These are phyloP conservation scores for Scenedesmus sp. DNA, from an alignment of 163 green algal genomes.

Conservation along the genomic window DNA sequence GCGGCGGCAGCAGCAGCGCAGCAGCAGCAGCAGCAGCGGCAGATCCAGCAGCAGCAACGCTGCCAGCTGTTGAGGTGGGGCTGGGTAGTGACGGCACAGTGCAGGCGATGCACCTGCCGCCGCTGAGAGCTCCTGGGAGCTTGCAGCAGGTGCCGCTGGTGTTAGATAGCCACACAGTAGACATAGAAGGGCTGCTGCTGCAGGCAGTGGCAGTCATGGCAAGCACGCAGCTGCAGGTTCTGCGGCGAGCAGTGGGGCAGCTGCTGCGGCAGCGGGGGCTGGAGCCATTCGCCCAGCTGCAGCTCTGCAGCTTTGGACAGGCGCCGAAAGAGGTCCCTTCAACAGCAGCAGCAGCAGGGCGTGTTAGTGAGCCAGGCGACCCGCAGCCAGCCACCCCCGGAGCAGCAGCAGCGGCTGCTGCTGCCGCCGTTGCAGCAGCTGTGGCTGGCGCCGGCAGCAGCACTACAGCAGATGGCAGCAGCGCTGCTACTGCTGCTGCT, in stretches of 20 bases:
- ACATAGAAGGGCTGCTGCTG: slow-evolving; percentile 69
- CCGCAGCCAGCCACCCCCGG: background rate
- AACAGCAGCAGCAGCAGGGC: background rate
- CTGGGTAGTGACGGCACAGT: slow-evolving; percentile 43
- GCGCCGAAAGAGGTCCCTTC: background rate
- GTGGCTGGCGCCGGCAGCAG: background rate
- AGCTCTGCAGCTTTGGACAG: slow-evolving; percentile 6
- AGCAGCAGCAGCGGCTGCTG: background rate
- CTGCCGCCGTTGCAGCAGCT: background rate
- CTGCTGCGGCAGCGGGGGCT: slow-evolving; percentile 28
- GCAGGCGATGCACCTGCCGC: slow-evolving; percentile 51
- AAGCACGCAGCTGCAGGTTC: slow-evolving; percentile 52
- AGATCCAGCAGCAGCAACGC: background rate
- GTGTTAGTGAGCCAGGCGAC: background rate
- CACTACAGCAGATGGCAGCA: background rate
- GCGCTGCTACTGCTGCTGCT: background rate
- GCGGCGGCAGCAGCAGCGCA: background rate
- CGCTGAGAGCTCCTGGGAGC: background rate
- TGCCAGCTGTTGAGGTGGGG: slow-evolving; percentile 49
- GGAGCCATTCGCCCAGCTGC: slow-evolving; percentile 6
- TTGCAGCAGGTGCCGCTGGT: slow-evolving; percentile 14
- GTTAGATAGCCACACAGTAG: slow-evolving; percentile 61
- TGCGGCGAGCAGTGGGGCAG: slow-evolving; percentile 37
- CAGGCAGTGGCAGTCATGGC: slow-evolving; percentile 55
- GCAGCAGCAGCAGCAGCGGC: slow-evolving; percentile 8